phyloP scores from a whole-genome alignment of 202 grass and related monocot species.

The Zizania palustris region DNA sequence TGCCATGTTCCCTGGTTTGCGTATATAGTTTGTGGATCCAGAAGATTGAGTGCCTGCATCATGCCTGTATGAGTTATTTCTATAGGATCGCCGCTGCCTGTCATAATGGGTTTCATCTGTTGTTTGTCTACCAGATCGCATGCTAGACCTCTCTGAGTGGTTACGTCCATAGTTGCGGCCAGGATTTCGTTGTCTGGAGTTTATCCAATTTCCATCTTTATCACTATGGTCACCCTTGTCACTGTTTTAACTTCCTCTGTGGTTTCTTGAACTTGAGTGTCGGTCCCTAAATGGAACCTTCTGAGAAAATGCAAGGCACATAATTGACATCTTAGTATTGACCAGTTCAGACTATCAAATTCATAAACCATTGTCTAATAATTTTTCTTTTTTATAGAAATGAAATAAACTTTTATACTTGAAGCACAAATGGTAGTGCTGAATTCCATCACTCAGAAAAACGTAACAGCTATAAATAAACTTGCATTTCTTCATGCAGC shows the following conservation, averaged over 20 bases:
- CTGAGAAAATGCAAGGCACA: constrained; percentile 48
- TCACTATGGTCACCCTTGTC: constrained; percentile 56
- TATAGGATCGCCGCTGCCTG: constrained; percentile 60
- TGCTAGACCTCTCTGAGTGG: constrained; percentile 57
- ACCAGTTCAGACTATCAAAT: constrained; percentile 30
- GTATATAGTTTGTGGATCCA: constrained; percentile 51
- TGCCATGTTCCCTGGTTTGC: constrained; percentile 46
- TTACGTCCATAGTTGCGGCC: constrained; percentile 52
- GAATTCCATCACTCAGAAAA: constrained; percentile 12
- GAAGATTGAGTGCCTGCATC: constrained; percentile 49
- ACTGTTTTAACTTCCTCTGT: constrained; percentile 64
- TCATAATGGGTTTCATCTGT: constrained; percentile 55
- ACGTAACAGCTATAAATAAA: constrained; percentile 23
- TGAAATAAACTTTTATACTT: constrained; percentile 26
- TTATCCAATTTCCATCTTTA: constrained; percentile 77
- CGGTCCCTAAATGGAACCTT: constrained; percentile 74
- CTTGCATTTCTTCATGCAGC: constrained; percentile 30
- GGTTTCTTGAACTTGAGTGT: constrained; percentile 65
- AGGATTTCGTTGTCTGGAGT: constrained; percentile 58
- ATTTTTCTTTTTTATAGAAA: background rate
- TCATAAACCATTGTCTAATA: constrained; percentile 27
- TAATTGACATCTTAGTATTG: constrained; percentile 43
- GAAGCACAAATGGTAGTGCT: constrained; percentile 18
- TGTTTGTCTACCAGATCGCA: constrained; percentile 51
- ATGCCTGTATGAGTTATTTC: constrained; percentile 66